These are phyloP conservation scores for Asparagopsis taxiformis DNA, from an alignment of 31 red algal genomes.

Conservation along the genomic window DNA sequence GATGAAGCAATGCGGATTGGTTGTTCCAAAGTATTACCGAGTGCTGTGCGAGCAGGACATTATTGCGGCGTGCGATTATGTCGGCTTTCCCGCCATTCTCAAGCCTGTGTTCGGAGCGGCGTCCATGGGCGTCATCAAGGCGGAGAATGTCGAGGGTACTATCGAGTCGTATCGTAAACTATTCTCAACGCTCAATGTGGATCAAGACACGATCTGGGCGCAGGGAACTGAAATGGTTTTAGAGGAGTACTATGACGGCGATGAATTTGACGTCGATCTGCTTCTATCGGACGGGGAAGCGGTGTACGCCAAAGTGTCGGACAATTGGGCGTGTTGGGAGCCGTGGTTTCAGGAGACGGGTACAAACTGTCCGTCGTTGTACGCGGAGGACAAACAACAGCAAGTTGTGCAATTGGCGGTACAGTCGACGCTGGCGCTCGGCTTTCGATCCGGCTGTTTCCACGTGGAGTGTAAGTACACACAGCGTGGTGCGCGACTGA, in stretches of 20 bases:
- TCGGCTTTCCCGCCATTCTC: slow-evolving; percentile 95
- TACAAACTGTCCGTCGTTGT: slow-evolving; percentile 88
- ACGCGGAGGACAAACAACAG: slow-evolving; percentile 53
- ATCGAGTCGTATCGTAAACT: slow-evolving; percentile 46
- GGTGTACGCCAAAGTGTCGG: slow-evolving; percentile 86
- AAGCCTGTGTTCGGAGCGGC: slow-evolving; percentile 89
- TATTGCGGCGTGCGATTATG: slow-evolving; percentile 47
- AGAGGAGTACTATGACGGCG: slow-evolving; percentile 96
- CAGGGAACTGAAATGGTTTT: slow-evolving; percentile 90
- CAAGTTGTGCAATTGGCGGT: slow-evolving; percentile 73
- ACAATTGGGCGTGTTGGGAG: slow-evolving; percentile 95
- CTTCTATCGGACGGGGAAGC: slow-evolving; percentile 77
- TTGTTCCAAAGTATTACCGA: slow-evolving; percentile 62
- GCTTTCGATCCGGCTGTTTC: slow-evolving; percentile 84
- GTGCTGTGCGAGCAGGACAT: slow-evolving; percentile 61
- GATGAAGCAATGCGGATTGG: slow-evolving; percentile 73
- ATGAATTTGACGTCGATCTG: slow-evolving; percentile 96
- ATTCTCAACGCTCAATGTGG: slow-evolving; percentile 35
- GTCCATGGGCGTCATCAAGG: slow-evolving; percentile 84
- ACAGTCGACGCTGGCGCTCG: slow-evolving; percentile 74
- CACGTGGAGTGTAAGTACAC: slow-evolving; percentile 98
- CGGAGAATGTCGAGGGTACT: slow-evolving; percentile 28
- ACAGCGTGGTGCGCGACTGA: slow-evolving; percentile 77
- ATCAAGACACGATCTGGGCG: slow-evolving; percentile 79
- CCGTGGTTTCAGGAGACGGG: slow-evolving; percentile 98